Evolutionary conservation across 179 eudicot genomes (phyloP).

Genomic region (Gypsophila paniculata): DNA sequence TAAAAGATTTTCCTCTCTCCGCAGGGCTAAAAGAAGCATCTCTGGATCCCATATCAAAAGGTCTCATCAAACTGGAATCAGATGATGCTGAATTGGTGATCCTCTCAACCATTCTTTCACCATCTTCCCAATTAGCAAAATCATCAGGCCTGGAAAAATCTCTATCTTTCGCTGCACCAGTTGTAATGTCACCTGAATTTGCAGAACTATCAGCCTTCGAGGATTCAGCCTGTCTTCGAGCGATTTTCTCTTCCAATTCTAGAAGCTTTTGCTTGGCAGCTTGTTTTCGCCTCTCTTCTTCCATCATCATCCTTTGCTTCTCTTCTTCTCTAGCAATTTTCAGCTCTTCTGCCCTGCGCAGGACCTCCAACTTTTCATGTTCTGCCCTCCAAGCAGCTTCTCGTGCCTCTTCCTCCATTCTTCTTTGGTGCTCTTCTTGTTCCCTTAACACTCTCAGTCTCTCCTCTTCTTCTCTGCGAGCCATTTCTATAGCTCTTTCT

Average conservation of each 20-base stretch:
- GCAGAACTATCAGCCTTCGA: constrained; percentile 36
- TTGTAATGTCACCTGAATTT: constrained; percentile 38
- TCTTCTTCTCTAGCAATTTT: constrained; percentile 83
- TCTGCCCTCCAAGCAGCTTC: constrained; percentile 92
- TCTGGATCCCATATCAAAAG: constrained; percentile 49
- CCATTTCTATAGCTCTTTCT: constrained; percentile 79
- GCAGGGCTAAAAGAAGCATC: constrained; percentile 53
- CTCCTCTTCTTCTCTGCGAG: constrained; percentile 89
- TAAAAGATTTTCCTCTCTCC: constrained; percentile 57
- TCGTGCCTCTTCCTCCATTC: constrained; percentile 72
- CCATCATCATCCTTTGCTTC: constrained; percentile 58
- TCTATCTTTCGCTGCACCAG: constrained; percentile 36
- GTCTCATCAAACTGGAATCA: constrained; percentile 51
- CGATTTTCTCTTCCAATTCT: constrained; percentile 84
- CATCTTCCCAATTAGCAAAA: constrained; percentile 80
- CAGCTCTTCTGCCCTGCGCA: constrained; percentile 73
- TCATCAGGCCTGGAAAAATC: constrained; percentile 47
- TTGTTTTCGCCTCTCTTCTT: constrained; percentile 94
- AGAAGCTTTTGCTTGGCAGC: constrained; percentile 92
- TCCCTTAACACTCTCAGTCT: constrained; percentile 65
- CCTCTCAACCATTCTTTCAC: constrained; percentile 87
- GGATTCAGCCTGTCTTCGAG: constrained; percentile 59
- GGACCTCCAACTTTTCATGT: constrained; percentile 63
- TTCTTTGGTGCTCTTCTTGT: constrained; percentile 70
- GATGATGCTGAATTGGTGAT: constrained; percentile 64